Conservation (phyloP, 164 flowering plant genomes). For the Macadamia integrifolia region DNA sequence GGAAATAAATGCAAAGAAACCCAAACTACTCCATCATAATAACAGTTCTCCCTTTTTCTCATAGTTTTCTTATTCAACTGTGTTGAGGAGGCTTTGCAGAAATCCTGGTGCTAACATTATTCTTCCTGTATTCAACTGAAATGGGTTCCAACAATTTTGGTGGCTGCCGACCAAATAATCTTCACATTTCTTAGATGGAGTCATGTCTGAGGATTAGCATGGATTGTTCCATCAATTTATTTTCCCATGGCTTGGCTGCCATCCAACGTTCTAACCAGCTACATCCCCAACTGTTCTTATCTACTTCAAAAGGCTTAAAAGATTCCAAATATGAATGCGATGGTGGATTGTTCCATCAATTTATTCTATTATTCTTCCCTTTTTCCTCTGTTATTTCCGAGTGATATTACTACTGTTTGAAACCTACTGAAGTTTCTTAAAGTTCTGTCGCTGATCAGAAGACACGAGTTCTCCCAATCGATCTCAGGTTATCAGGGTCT, state of each 20-base stretch:
- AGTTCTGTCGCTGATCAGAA: too few relatives aligned
- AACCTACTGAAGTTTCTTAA: too few relatives aligned
- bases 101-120: conserved; percentile 69
- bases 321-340: conserved; percentile 12
- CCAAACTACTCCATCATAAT: conserved; percentile 18
- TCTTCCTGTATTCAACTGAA: conserved; percentile 54
- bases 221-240: conserved; percentile 71
- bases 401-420: too few relatives aligned
- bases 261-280: conserved; percentile 99
- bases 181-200: conserved; percentile 41
- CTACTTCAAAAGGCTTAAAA: conserved; percentile 42
- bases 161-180: conserved; percentile 17
- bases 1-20: conserved; percentile 7
- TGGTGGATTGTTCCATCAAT: too few relatives aligned
- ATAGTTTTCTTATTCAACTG: conserved; percentile 38
- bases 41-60: conserved; percentile 29
- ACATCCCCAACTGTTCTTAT: conserved; percentile 85
- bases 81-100: conserved; percentile 71
- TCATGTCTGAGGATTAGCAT: conserved; percentile 27
- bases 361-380: too few relatives aligned
- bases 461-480: too few relatives aligned
- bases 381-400: too few relatives aligned
- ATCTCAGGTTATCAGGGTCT: too few relatives aligned
- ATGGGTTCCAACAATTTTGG: conserved; percentile 42
- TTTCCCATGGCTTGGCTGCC: conserved; percentile 99